Conservation (phyloP, 2,329 filamentous ascomycete species). For the Exophiala bonariae region DNA sequence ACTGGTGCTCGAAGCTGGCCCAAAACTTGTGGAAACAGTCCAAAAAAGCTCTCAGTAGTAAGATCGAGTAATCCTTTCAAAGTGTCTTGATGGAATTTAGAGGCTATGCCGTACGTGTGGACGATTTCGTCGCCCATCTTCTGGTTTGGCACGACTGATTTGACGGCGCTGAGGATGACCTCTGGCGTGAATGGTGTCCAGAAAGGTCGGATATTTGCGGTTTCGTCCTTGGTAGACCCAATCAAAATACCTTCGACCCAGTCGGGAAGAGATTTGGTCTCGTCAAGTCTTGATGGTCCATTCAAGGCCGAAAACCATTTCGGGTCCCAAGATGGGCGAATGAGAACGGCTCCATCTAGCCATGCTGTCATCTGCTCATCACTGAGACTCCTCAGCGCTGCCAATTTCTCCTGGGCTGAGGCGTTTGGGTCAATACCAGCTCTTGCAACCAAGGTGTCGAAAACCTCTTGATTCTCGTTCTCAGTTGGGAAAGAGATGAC, state of each 20-base stretch:
- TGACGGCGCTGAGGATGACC: background rate
- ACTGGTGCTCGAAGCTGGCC: background rate
- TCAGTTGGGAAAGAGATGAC: background rate
- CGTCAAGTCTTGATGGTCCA: background rate
- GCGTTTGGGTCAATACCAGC: background rate
- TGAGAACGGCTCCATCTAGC: background rate
- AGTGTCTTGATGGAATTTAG: background rate
- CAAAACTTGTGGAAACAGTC: background rate
- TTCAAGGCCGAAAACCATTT: slow-evolving; percentile 7
- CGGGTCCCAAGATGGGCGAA: slow-evolving; percentile 7
- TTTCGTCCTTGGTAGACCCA: slow-evolving; percentile 6
- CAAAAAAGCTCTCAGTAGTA: slow-evolving; percentile 4
- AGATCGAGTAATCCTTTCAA: slow-evolving; percentile 1
- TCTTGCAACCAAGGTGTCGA: slow-evolving; percentile 3
- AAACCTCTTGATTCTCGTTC: slow-evolving; percentile 1
- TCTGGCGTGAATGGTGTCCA: background rate
- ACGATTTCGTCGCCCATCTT: background rate
- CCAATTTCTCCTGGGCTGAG: slow-evolving; percentile 3
- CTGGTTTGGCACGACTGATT: background rate
- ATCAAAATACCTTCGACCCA: slow-evolving; percentile 5
- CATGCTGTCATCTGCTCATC: background rate
- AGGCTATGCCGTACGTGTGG: background rate
- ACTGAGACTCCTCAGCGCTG: slow-evolving; percentile 5
- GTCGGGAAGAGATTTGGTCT: background rate
- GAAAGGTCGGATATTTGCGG: background rate